A percentile compares a stretch with the other conserved stretches of the same genome.
Conservation (phyloP, 2,329 filamentous ascomycete species). For the Cyphellophora attinorum region DNA sequence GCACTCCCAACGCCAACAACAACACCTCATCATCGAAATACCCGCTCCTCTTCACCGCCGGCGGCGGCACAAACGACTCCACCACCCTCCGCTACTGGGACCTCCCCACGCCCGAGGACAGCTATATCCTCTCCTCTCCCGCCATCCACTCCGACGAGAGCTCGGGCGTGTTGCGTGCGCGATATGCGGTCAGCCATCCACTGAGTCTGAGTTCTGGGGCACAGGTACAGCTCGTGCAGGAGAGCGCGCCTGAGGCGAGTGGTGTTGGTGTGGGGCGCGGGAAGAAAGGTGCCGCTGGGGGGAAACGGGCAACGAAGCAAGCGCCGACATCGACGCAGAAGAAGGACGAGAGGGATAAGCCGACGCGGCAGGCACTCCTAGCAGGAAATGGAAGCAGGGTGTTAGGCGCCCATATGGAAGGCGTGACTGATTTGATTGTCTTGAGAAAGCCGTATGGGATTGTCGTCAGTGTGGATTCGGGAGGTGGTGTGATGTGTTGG, state of each 20-base stretch:
- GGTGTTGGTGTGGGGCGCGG: constrained; percentile 50
- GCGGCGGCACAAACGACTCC: too few species aligned
- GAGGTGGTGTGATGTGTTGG: constrained; percentile 81
- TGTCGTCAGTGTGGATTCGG: constrained; percentile 82
- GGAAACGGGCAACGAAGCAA: constrained; percentile 28
- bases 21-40: constrained; percentile 40
- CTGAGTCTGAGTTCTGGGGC: constrained; percentile 30
- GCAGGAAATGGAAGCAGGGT: constrained; percentile 80
- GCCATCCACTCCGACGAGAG: constrained; percentile 52
- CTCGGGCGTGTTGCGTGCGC: constrained; percentile 47
- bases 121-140: constrained; percentile 65
- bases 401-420: constrained; percentile 77
- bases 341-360: constrained; percentile 26
- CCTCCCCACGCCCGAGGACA: constrained; percentile 65
- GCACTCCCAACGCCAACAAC: constrained; percentile 25
- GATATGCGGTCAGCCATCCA: constrained; percentile 57
- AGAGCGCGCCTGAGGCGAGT: constrained; percentile 62
- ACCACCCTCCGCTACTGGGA: constrained; percentile 95
- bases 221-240: constrained; percentile 56
- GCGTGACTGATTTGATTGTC: constrained; percentile 77
- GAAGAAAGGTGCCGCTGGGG: constrained; percentile 14
- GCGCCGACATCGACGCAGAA: too few species aligned
- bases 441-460: constrained; percentile 85
- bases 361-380: constrained; percentile 72
- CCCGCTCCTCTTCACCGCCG: constrained; percentile 77